Conservation (phyloP, 1,284 basidiomycete genomes). For the Ganoderma lingzhi region DNA sequence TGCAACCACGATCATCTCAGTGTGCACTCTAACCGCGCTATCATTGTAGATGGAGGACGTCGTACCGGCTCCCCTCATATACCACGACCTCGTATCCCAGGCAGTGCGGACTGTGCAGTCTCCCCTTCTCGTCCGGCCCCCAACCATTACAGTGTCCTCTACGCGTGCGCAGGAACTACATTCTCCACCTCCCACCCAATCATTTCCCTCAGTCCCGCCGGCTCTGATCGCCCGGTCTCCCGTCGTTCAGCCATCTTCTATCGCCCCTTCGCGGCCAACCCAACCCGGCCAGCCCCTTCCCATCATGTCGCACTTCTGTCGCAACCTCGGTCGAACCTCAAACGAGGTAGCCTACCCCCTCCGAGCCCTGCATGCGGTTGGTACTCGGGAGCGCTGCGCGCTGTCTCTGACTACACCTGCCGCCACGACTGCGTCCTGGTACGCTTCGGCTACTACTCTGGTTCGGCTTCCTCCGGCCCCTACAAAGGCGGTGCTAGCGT, state of each 20-base stretch:
- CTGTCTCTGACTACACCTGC: neutral
- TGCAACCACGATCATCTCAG: neutral
- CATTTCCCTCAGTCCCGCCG: neutral
- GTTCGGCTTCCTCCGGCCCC: neutral
- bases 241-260: neutral
- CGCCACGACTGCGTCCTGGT: neutral
- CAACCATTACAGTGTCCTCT: neutral
- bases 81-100: neutral
- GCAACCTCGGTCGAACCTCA: neutral
- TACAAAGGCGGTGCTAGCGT: neutral
- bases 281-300: neutral
- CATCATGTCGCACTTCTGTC: neutral
- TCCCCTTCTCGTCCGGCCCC: neutral
- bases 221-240: too few species aligned
- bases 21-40: neutral
- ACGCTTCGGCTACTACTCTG: neutral
- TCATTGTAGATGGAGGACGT: neutral
- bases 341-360: constrained; percentile 2
- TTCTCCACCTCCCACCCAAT: neutral
- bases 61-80: neutral
- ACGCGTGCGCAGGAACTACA: neutral
- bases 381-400: neutral
- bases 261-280: neutral
- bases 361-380: neutral
- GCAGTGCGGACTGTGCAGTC: neutral